These are phyloP conservation scores for Ceratocystiopsis minuta DNA, from an alignment of 2,329 filamentous ascomycete species.

Conservation along the genomic window DNA sequence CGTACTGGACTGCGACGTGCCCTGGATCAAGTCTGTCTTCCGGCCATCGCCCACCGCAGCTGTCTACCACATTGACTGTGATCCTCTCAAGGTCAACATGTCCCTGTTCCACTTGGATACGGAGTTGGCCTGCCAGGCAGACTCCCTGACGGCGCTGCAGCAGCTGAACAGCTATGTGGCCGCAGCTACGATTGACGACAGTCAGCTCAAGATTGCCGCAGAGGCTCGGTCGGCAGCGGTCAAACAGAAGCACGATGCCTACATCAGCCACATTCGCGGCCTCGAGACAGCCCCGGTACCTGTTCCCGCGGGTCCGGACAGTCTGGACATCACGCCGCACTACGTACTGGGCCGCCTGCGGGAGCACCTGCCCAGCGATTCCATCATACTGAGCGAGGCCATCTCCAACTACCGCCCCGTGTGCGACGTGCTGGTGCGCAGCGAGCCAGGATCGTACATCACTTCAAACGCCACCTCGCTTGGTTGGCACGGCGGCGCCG, in stretches of 20 bases:
- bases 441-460: background rate
- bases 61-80: background rate
- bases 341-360: background rate
- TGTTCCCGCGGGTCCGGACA: too few species aligned
- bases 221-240: too few species aligned
- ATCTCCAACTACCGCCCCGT: background rate
- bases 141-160: background rate
- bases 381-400: background rate
- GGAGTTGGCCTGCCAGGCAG: background rate
- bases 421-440: background rate
- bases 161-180: background rate
- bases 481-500: background rate
- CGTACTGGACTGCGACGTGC: background rate
- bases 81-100: constrained; percentile 1
- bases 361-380: background rate
- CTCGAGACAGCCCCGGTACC: too few species aligned
- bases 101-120: background rate
- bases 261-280: too few species aligned
- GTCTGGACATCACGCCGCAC: too few species aligned
- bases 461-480: background rate
- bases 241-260: too few species aligned
- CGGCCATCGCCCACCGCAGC: background rate
- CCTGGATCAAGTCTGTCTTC: background rate
- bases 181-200: too few species aligned
- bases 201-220: too few species aligned